A percentile compares a stretch with the other conserved stretches of the same genome.
Conservation (phyloP, 208 protist species). For the Kentomonas sorsogonicus region DNA sequence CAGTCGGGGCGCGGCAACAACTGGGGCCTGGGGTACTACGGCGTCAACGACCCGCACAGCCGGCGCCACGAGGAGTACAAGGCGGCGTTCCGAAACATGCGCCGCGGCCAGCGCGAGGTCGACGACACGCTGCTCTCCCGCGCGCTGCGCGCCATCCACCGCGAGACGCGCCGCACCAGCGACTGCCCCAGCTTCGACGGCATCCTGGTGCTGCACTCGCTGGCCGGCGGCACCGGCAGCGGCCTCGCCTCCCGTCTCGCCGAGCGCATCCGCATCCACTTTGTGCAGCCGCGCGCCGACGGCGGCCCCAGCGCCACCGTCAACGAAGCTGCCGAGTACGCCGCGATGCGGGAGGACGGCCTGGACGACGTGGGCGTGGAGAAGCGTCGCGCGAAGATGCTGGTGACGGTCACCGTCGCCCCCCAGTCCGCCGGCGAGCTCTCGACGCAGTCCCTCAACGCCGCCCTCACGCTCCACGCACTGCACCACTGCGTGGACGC, state of each 20-base stretch:
- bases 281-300: conserved; percentile 44
- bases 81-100: conserved; percentile 45
- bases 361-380: conserved; percentile 68
- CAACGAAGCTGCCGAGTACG: conserved; percentile 49
- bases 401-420: conserved; percentile 67
- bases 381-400: conserved; percentile 59
- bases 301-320: conserved; percentile 3
- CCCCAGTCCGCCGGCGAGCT: conserved; percentile 67
- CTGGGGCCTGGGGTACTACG: conserved; percentile 85
- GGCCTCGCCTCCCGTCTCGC: conserved; percentile 68
- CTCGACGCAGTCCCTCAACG: conserved; percentile 74
- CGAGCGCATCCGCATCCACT: conserved; percentile 82
- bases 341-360: conserved; percentile 52
- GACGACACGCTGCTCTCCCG: conserved; percentile 48
- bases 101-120: conserved; percentile 52
- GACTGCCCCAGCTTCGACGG: conserved; percentile 58
- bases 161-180: conserved; percentile 60
- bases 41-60: conserved; percentile 37
- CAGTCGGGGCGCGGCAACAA: conserved; percentile 85
- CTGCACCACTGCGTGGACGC: conserved; percentile 57
- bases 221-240: conserved; percentile 80
- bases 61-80: conserved; percentile 35
- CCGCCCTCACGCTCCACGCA: conserved; percentile 57
- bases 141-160: conserved; percentile 66
- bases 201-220: conserved; percentile 77